Conservation (phyloP, 2,329 filamentous ascomycete species). For the Aaosphaeria pasadenensis region DNA sequence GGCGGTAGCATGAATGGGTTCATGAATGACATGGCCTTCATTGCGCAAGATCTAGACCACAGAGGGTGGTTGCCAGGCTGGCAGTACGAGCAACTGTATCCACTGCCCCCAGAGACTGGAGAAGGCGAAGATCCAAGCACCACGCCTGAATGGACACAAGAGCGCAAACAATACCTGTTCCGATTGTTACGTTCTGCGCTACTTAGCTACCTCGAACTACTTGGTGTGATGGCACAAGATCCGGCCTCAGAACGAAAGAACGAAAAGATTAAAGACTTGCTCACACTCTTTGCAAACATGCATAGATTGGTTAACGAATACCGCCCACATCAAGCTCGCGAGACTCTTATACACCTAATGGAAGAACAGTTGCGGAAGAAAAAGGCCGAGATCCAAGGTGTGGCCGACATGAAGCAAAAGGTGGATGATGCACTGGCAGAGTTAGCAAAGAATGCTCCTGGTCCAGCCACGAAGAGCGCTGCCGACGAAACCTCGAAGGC, state of each 20-base stretch:
- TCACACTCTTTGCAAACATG: slow-evolving; percentile 83
- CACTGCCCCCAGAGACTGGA: slow-evolving; percentile 37
- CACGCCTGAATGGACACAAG: slow-evolving; percentile 48
- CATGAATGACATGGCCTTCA: slow-evolving; percentile 15
- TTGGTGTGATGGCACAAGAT: slow-evolving; percentile 66
- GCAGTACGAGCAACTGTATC: slow-evolving; percentile 69
- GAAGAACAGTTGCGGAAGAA: slow-evolving; percentile 75
- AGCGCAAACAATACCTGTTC: slow-evolving; percentile 62
- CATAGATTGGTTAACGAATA: slow-evolving; percentile 94
- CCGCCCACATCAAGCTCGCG: slow-evolving; percentile 85
- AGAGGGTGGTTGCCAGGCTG: slow-evolving; percentile 48
- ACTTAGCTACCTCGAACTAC: slow-evolving; percentile 83
- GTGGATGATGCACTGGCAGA: slow-evolving; percentile 71
- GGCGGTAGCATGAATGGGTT: slow-evolving; percentile 21
- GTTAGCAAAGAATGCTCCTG: slow-evolving; percentile 44
- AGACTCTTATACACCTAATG: slow-evolving; percentile 84
- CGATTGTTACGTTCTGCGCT: slow-evolving; percentile 79
- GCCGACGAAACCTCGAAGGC: slow-evolving; percentile 3
- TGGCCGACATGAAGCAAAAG: slow-evolving; percentile 66
- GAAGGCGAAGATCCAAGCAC: slow-evolving; percentile 41
- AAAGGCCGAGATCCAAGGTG: slow-evolving; percentile 68
- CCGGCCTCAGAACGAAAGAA: slow-evolving; percentile 62
- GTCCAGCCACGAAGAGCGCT: slow-evolving; percentile 1
- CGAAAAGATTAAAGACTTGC: slow-evolving; percentile 73
- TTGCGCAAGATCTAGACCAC: not conserved